These are phyloP conservation scores for Dactylellina sp. DNA, from an alignment of 2,329 filamentous ascomycete species.

Conservation along the genomic window DNA sequence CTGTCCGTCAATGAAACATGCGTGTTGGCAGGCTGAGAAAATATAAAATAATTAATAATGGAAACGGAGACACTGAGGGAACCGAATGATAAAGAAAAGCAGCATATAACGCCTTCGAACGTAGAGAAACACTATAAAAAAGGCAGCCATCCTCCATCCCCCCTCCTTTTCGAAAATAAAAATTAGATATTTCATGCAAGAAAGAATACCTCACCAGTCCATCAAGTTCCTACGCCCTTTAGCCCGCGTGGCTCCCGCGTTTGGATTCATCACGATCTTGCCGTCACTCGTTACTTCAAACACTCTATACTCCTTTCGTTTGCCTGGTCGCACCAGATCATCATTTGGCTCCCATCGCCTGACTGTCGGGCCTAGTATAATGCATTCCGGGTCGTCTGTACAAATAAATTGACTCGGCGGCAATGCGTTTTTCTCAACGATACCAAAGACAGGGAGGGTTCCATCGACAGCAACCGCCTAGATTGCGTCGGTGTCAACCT, in stretches of 20 bases:
- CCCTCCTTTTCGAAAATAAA: too few relatives aligned
- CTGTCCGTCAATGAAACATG: too few relatives aligned
- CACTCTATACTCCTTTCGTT: neutral
- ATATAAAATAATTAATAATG: too few relatives aligned
- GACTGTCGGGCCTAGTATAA: neutral
- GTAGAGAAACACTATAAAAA: too few relatives aligned
- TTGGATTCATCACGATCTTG: neutral
- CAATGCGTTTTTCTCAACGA: slow-evolving; percentile 15
- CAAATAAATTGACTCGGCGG: slow-evolving; percentile 15
- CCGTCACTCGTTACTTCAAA: slow-evolving; percentile 6
- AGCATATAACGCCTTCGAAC: too few relatives aligned
- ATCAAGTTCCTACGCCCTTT: too few relatives aligned
- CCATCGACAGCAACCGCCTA: slow-evolving; percentile 33
- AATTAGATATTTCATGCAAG: too few relatives aligned
- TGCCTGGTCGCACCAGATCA: slow-evolving; percentile 13
- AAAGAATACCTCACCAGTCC: too few relatives aligned
- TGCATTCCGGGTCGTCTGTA: slow-evolving; percentile 32
- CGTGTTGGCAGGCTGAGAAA: too few relatives aligned
- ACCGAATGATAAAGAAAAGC: too few relatives aligned
- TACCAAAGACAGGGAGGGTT: slow-evolving; percentile 18
- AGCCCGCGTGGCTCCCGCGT: neutral
- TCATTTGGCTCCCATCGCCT: neutral
- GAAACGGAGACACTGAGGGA: too few relatives aligned
- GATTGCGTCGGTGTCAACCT: slow-evolving; percentile 19
- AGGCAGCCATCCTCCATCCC: too few relatives aligned